phyloP scores from a whole-genome alignment of 768 basidiomycete genomes.

The Boletus vinaceobasis region DNA sequence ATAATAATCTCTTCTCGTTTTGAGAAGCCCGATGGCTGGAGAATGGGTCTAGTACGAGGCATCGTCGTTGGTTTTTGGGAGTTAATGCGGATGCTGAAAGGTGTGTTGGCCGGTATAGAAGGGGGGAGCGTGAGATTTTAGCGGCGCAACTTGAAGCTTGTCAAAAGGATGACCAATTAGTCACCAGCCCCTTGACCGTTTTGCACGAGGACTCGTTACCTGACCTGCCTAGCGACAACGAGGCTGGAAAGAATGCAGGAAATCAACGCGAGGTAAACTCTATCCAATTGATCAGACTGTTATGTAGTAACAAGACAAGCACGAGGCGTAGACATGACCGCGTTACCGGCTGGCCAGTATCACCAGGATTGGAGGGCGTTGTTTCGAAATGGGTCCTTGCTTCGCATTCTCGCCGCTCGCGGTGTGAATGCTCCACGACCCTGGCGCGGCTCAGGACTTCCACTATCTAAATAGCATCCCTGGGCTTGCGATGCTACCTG shows the following conservation, averaged over 20 bases:
- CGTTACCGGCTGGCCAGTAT: neutral
- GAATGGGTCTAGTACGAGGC: conserved; percentile 10
- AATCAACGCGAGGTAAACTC: neutral
- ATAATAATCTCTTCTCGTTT: conserved; percentile 8
- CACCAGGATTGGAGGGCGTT: neutral
- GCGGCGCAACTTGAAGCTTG: no score
- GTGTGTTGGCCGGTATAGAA: neutral
- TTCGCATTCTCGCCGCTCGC: neutral
- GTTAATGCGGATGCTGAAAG: neutral
- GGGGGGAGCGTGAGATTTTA: no score
- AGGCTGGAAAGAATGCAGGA: neutral
- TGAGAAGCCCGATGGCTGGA: conserved; percentile 12
- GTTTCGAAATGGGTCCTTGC: neutral
- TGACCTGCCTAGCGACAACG: neutral
- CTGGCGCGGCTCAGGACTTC: neutral
- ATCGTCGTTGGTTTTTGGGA: neutral
- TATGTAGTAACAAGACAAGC: neutral
- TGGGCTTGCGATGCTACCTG: neutral
- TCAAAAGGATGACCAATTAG: no score
- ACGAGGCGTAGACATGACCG: neutral
- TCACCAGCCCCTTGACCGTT: neutral
- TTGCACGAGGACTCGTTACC: neutral
- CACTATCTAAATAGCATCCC: neutral
- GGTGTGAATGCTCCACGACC: neutral
- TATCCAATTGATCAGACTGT: conserved; percentile 4